Conservation (phyloP, 1,139 yeast species). For the Diutina mesorugosa region DNA sequence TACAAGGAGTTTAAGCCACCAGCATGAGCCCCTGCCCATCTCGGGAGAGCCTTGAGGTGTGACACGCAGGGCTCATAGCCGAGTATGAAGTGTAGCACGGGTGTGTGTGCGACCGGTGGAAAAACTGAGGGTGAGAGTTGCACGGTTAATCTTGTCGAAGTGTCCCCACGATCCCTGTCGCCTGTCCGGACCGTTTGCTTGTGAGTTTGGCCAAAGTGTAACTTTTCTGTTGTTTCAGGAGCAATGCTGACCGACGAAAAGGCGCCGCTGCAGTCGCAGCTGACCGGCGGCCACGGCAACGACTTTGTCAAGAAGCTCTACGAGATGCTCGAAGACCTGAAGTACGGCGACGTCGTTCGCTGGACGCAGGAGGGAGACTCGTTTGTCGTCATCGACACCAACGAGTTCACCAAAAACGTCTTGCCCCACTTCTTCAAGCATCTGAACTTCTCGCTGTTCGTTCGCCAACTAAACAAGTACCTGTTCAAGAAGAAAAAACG, state of each 20-base stretch:
- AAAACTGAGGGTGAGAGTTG: neutral
- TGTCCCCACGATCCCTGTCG: neutral
- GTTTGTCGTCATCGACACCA: constrained; percentile 80
- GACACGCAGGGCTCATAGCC: neutral
- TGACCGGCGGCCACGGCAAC: constrained; percentile 14
- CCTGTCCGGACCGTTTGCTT: neutral
- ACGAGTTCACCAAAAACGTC: constrained; percentile 27
- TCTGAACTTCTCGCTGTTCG: constrained; percentile 68
- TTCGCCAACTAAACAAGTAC: constrained; percentile 49
- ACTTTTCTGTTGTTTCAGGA: neutral
- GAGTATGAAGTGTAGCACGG: neutral
- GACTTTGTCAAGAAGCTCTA: constrained; percentile 68
- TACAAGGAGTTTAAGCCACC: neutral
- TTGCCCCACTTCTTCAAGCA: constrained; percentile 69
- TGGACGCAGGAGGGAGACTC: constrained; percentile 81
- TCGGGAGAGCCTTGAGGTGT: neutral
- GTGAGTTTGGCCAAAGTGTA: neutral
- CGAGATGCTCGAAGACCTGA: constrained; percentile 75
- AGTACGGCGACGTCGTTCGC: constrained; percentile 57
- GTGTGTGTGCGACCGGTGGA: neutral
- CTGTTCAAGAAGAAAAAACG: constrained; percentile 9
- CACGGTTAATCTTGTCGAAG: neutral
- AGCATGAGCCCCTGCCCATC: neutral
- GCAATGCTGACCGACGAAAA: neutral
- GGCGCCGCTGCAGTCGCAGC: neutral